These are phyloP conservation scores for Metarhizium brunneum DNA, from an alignment of 2,329 filamentous ascomycete species.

Conservation along the genomic window DNA sequence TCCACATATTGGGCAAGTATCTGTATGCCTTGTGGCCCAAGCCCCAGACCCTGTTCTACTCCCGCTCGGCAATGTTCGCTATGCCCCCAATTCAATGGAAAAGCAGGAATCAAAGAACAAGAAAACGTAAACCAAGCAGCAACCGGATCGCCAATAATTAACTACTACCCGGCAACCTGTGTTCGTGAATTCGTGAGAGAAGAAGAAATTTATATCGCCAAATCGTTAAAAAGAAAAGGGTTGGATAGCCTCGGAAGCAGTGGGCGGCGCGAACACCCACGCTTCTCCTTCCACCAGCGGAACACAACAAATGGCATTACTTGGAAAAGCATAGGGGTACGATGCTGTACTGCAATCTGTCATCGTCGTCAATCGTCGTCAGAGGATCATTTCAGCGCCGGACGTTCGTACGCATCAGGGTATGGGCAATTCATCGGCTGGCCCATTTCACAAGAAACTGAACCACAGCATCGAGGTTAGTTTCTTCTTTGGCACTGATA, in stretches of 20 bases:
- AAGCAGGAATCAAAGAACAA: neutral
- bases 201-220: constrained; percentile 19
- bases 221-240: constrained; percentile 9
- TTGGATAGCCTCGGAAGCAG: neutral
- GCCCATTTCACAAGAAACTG: constrained; percentile 93
- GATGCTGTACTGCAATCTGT: neutral
- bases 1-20: constrained; percentile 1
- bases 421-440: constrained; percentile 46
- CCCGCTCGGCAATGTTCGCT: constrained; percentile 5
- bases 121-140: neutral
- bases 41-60: constrained; percentile 2
- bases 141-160: constrained; percentile 2
- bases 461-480: constrained; percentile 92
- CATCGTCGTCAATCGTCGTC: constrained; percentile 7
- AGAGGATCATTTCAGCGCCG: constrained; percentile 2
- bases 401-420: neutral
- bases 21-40: constrained; percentile 6
- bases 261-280: neutral
- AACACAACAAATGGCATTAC: constrained; percentile 1
- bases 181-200: constrained; percentile 24
- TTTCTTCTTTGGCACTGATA: constrained; percentile 97
- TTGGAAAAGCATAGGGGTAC: neutral
- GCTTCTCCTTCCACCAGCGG: neutral
- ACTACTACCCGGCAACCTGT: constrained; percentile 2
- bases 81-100: constrained; percentile 4